These are phyloP conservation scores for Coemansia sp. DNA, from an alignment of 192 early-diverging fungal species.

Conservation along the genomic window DNA sequence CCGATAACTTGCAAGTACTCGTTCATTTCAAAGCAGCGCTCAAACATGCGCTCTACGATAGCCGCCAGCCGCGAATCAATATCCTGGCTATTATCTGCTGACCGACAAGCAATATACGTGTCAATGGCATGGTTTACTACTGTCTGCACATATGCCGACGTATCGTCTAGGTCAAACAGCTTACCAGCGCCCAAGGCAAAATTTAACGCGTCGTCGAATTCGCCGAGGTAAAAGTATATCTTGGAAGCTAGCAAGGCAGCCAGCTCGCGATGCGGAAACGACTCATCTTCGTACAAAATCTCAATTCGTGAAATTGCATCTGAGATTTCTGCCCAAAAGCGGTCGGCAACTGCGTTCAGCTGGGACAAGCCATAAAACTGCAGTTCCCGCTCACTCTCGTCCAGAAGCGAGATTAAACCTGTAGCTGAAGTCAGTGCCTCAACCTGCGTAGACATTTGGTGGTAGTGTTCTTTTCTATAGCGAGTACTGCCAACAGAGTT, in stretches of 20 bases:
- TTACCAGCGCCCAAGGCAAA: constrained; percentile 95
- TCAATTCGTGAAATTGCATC: constrained; percentile 82
- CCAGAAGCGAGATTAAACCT: constrained; percentile 90
- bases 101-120: constrained; percentile 84
- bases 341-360: constrained; percentile 84
- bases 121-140: constrained; percentile 86
- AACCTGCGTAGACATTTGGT: constrained; percentile 32
- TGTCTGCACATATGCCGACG: constrained; percentile 90
- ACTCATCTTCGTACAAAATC: constrained; percentile 88
- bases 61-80: constrained; percentile 80
- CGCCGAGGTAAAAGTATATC: constrained; percentile 97
- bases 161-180: constrained; percentile 78
- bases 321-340: constrained; percentile 98
- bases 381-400: constrained; percentile 88
- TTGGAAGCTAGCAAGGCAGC: constrained; percentile 97
- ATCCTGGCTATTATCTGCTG: constrained; percentile 37
- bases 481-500: no score
- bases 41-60: constrained; percentile 94
- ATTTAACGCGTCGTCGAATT: constrained; percentile 89
- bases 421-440: constrained; percentile 51
- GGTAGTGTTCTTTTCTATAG: not conserved
- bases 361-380: constrained; percentile 91
- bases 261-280: constrained; percentile 79
- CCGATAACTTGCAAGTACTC: constrained; percentile 87
- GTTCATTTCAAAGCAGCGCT: constrained; percentile 79